A percentile compares a stretch with the other conserved stretches of the same genome.
Conservation (phyloP, 2,329 filamentous ascomycete species). For the Pestalotiopsis sp. region DNA sequence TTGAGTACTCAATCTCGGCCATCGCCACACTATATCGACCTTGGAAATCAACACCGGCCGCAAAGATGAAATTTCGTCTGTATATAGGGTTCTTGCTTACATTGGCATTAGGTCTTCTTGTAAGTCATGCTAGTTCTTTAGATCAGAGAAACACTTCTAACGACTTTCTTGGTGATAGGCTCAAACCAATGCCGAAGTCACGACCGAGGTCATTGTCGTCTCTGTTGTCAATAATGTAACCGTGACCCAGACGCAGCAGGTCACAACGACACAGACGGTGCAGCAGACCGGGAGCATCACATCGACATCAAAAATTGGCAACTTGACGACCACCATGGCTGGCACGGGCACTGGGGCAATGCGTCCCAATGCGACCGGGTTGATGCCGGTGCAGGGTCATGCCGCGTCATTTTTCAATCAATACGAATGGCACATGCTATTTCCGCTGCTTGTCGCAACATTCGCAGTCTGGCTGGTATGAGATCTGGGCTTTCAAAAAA, state of each 20-base stretch:
- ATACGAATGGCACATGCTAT: not conserved
- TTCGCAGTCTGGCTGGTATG: not conserved
- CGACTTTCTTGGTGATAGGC: not conserved
- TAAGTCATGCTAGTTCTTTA: not conserved
- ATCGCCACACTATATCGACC: not conserved
- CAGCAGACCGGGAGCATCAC: not conserved
- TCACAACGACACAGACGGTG: not conserved
- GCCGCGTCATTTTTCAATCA: not conserved
- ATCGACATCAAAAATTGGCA: not conserved
- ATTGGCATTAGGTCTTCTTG: not conserved
- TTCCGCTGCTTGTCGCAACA: not conserved
- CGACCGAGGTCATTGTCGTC: not conserved
- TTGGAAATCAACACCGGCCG: not conserved
- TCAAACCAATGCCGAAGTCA: not conserved
- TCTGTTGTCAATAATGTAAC: constrained; percentile 3
- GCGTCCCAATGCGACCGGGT: not conserved
- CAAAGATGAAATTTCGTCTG: not conserved
- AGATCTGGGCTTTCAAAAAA: not conserved
- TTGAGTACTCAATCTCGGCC: not conserved
- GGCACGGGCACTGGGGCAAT: not conserved
- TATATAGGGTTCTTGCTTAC: not conserved
- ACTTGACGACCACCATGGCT: not conserved
- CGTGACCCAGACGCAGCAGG: not conserved
- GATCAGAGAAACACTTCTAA: not conserved
- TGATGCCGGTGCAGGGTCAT: not conserved